Percentiles rank a stretch among this genome's conserved stretches.
Conservation (phyloP, 2,329 filamentous ascomycete species). For the Neoscytalidium dimidiatum region DNA sequence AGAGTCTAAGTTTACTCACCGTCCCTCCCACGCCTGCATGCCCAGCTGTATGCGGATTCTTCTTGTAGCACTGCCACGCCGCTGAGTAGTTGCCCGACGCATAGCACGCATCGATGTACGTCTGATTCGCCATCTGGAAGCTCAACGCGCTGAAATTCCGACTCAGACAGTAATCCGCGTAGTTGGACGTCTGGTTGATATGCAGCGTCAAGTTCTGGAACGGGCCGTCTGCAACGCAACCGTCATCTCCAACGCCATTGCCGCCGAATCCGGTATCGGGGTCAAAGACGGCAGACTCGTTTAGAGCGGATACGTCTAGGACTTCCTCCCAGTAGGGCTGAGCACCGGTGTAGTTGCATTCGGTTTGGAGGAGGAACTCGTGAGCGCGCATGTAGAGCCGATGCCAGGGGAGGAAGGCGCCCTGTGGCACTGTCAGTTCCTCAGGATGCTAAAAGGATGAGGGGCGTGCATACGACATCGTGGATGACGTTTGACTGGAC, state of each 20-base stretch:
- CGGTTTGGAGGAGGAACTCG: conserved; percentile 46
- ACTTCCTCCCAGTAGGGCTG: conserved; percentile 34
- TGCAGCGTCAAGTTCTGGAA: conserved; percentile 38
- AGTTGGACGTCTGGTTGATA: conserved; percentile 29
- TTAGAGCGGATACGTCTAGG: neutral
- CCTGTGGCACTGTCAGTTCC: neutral
- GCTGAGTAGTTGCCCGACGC: conserved; percentile 14
- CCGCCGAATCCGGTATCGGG: conserved; percentile 21
- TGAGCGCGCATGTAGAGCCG: conserved; percentile 46
- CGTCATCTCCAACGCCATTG: conserved; percentile 15
- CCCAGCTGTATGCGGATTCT: conserved; percentile 15
- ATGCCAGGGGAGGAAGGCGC: conserved; percentile 47
- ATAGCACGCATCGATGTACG: conserved; percentile 6
- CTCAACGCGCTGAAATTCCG: neutral
- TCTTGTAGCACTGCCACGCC: conserved; percentile 19
- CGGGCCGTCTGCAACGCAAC: conserved; percentile 38
- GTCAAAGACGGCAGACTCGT: conserved; percentile 19
- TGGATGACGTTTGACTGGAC: conserved; percentile 4
- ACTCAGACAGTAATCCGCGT: conserved; percentile 13
- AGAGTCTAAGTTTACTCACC: neutral
- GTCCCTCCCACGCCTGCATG: conserved; percentile 18
- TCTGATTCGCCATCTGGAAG: conserved; percentile 12
- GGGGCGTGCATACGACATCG: neutral
- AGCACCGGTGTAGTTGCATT: conserved; percentile 48
- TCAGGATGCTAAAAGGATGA: too few relatives aligned